Evolutionary conservation across 2,329 filamentous ascomycete species (phyloP).

Genomic region (Pseudogymnoascus sp.): DNA sequence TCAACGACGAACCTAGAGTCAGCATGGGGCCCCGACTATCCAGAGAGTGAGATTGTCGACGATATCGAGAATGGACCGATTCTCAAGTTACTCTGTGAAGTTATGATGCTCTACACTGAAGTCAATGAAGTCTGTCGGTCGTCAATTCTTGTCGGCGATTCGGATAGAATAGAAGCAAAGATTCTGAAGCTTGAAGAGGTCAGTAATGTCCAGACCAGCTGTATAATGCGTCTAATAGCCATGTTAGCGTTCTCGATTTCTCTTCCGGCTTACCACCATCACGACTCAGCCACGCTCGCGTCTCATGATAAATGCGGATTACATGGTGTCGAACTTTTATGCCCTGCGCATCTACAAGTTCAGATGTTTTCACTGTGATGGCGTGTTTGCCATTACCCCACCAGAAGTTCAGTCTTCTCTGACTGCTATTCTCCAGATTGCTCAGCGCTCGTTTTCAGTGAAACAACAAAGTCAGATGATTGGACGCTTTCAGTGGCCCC

Average conservation of each 20-base stretch:
- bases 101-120: no score
- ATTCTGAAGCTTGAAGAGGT: neutral
- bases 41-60: neutral
- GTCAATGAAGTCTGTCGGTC: no score
- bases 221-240: neutral
- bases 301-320: neutral
- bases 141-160: no score
- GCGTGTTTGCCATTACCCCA: neutral
- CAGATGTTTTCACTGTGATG: neutral
- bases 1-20: neutral
- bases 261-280: neutral
- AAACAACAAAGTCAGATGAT: neutral
- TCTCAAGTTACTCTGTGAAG: neutral
- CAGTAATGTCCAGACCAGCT: neutral
- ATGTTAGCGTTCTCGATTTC: no score
- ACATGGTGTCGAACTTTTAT: neutral
- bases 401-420: neutral
- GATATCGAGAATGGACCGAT: neutral
- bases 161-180: no score
- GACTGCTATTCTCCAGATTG: neutral
- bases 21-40: neutral
- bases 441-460: neutral
- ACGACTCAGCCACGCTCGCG: neutral
- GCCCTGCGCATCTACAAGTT: neutral
- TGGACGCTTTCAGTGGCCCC: conserved; percentile 15